Conservation (phyloP, 768 basidiomycete genomes). For the Candolleomyces eurysporus region DNA sequence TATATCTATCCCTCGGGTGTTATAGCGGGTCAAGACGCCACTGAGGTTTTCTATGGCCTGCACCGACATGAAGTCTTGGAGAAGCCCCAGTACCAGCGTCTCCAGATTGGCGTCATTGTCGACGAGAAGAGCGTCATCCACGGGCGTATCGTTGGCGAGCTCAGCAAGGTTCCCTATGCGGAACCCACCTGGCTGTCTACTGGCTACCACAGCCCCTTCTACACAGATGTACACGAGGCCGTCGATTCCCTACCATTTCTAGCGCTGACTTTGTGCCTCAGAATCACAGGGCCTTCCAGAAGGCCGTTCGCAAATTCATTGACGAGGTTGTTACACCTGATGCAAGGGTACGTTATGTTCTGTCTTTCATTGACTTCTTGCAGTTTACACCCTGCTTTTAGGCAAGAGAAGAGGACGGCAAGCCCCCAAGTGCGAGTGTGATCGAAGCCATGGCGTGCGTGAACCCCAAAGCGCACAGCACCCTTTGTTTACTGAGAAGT, state of each 20-base stretch:
- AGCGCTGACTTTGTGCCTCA: slow-evolving; percentile 22
- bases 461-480: slow-evolving; percentile 4
- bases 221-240: slow-evolving; percentile 57
- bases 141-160: slow-evolving; percentile 54
- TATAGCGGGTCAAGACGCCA: slow-evolving; percentile 85
- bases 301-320: slow-evolving; percentile 64
- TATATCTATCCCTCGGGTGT: background rate
- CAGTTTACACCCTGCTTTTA: slow-evolving; percentile 34
- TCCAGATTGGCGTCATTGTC: slow-evolving; percentile 72
- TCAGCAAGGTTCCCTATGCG: slow-evolving; percentile 83
- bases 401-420: slow-evolving; percentile 85
- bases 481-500: background rate
- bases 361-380: slow-evolving; percentile 14
- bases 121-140: slow-evolving; percentile 65
- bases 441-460: slow-evolving; percentile 72
- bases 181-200: slow-evolving; percentile 78
- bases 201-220: slow-evolving; percentile 76
- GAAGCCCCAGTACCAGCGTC: slow-evolving; percentile 72
- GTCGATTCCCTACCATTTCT: slow-evolving; percentile 1
- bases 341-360: slow-evolving; percentile 32
- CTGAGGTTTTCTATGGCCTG: slow-evolving; percentile 87
- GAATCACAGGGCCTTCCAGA: slow-evolving; percentile 64
- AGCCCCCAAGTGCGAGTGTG: slow-evolving; percentile 74
- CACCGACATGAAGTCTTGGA: slow-evolving; percentile 86
- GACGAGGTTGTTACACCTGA: slow-evolving; percentile 68